Percentiles rank a stretch among this genome's conserved stretches.
These are phyloP conservation scores for Trichoderma harzianum DNA, from an alignment of 2,329 filamentous ascomycete species.

Conservation along the genomic window DNA sequence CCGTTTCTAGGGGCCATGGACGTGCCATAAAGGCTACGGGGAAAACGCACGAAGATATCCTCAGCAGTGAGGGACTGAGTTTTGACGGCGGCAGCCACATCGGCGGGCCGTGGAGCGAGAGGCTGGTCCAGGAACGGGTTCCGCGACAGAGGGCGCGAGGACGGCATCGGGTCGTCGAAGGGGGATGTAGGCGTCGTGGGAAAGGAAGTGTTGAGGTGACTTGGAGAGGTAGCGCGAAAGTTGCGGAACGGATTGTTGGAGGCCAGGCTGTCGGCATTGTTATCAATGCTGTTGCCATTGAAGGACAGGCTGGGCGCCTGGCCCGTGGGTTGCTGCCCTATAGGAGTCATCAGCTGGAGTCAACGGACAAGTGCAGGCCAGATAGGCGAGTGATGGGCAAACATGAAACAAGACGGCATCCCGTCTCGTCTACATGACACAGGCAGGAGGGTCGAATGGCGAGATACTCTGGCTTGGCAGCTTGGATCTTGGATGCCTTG, in stretches of 20 bases:
- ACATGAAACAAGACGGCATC: constrained; percentile 26
- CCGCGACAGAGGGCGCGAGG: constrained; percentile 61
- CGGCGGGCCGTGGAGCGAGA: constrained; percentile 39
- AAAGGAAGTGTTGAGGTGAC: constrained; percentile 21
- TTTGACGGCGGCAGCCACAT: constrained; percentile 50
- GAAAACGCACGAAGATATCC: constrained; percentile 72
- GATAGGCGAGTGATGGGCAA: constrained; percentile 17
- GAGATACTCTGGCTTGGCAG: constrained; percentile 11
- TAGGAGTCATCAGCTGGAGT: constrained; percentile 18
- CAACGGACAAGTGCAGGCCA: constrained; percentile 7
- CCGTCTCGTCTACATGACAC: constrained; percentile 32
- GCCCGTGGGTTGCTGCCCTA: constrained; percentile 22
- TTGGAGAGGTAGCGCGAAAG: constrained; percentile 58
- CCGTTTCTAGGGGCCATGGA: neutral
- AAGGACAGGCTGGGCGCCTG: constrained; percentile 48
- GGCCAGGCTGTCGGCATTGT: constrained; percentile 46
- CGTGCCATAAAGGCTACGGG: constrained; percentile 8
- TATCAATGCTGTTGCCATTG: constrained; percentile 35
- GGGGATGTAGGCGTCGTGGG: constrained; percentile 49
- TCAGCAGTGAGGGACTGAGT: constrained; percentile 54
- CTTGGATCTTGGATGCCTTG: neutral
- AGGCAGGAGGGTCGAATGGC: constrained; percentile 26
- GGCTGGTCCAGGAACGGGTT: constrained; percentile 72
- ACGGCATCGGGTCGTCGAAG: constrained; percentile 52
- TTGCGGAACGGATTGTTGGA: constrained; percentile 83